A percentile compares a stretch with the other conserved stretches of the same genome.
Conservation (phyloP, 371 early-diverging fungal species). For the Chytridium lagenaria region DNA sequence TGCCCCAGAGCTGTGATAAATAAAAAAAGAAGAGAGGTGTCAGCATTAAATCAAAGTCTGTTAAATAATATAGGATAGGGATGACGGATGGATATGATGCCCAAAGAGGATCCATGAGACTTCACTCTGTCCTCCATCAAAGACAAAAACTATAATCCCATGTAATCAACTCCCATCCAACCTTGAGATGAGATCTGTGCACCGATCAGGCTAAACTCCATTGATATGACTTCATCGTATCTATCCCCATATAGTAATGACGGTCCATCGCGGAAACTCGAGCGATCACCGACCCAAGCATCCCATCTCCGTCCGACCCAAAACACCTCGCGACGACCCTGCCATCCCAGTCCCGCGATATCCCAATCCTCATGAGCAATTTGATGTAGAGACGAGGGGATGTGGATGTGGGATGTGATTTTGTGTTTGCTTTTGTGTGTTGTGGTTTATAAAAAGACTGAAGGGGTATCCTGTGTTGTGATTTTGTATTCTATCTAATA, state of each 20-base stretch:
- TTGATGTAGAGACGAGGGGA: neutral
- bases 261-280: no score
- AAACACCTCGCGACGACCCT: no score
- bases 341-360: neutral
- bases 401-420: neutral
- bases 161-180: no score
- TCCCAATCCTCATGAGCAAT: neutral
- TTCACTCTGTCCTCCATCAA: neutral
- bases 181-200: no score
- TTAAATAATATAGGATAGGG: neutral
- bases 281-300: no score
- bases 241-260: no score
- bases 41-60: neutral
- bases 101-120: neutral
- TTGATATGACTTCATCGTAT: no score
- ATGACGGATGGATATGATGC: neutral
- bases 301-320: no score
- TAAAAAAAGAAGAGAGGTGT: constrained; percentile 1
- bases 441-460: neutral
- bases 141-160: no score
- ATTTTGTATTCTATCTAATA: neutral
- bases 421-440: neutral
- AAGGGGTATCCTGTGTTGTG: neutral
- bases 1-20: constrained; percentile 50
- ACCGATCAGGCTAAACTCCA: no score